A percentile compares a stretch with the other conserved stretches of the same genome.
Conservation (phyloP, 164 flowering plant genomes). For the Cinnamomum micranthum region DNA sequence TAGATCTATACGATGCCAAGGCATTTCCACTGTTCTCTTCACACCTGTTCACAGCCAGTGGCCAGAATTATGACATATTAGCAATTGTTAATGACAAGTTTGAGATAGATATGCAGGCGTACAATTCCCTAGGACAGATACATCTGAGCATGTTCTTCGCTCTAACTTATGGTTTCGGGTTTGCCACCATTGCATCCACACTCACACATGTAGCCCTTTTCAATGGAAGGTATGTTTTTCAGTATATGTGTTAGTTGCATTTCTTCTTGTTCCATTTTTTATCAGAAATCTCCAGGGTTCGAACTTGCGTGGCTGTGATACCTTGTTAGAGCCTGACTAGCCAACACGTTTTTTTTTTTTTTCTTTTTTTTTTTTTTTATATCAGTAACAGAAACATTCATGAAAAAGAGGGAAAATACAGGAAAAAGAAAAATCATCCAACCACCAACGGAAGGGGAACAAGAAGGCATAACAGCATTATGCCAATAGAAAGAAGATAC, state of each 20-base stretch:
- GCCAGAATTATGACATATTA: constrained; percentile 30
- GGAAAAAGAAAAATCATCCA: too few species aligned
- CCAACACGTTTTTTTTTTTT: too few species aligned
- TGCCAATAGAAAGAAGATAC: too few species aligned
- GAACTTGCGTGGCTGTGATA: too few species aligned
- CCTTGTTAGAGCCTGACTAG: too few species aligned
- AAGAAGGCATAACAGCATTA: too few species aligned
- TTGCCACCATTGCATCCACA: constrained; percentile 54
- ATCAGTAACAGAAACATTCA: too few species aligned
- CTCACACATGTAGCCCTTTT: constrained; percentile 55
- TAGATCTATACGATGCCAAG: constrained; percentile 31
- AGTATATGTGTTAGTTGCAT: neutral
- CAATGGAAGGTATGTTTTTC: constrained; percentile 44
- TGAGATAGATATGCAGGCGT: constrained; percentile 34
- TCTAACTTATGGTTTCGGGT: constrained; percentile 52
- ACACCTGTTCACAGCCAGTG: constrained; percentile 30
- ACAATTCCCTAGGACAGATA: constrained; percentile 34
- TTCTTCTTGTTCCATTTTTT: neutral
- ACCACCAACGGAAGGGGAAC: too few species aligned
- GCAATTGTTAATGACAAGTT: constrained; percentile 46
- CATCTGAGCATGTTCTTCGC: constrained; percentile 49
- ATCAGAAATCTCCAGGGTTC: too few species aligned
- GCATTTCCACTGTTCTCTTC: constrained; percentile 47
- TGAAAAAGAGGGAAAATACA: too few species aligned
- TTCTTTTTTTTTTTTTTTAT: too few species aligned